Percentiles rank a stretch among this genome's conserved stretches.
These are phyloP conservation scores for Xylaria curta DNA, from an alignment of 495 filamentous ascomycete genomes.

Conservation along the genomic window DNA sequence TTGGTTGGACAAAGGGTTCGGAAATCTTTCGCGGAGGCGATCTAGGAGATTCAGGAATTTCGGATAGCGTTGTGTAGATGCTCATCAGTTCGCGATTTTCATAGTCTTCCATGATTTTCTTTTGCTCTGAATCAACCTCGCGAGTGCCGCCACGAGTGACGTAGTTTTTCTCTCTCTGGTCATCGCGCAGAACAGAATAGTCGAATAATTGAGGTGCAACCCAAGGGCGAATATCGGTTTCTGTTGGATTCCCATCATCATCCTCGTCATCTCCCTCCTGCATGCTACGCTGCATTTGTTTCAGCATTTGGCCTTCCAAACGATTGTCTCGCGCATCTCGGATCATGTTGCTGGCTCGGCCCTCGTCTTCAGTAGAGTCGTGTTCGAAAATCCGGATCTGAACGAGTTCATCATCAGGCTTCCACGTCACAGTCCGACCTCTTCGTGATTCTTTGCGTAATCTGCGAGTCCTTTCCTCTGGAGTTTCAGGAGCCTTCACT, in stretches of 20 bases:
- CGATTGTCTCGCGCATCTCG: slow-evolving; percentile 74
- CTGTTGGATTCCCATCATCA: slow-evolving; percentile 34
- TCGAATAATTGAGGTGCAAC: slow-evolving; percentile 56
- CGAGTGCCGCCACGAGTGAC: slow-evolving; percentile 68
- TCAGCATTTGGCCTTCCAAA: slow-evolving; percentile 81
- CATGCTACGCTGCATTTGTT: slow-evolving; percentile 53
- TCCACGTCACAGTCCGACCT: slow-evolving; percentile 68
- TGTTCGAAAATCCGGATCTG: slow-evolving; percentile 77
- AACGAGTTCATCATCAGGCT: slow-evolving; percentile 73
- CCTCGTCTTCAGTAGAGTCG: slow-evolving; percentile 75
- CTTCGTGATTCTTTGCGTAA: slow-evolving; percentile 80
- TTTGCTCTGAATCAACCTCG: slow-evolving; percentile 67
- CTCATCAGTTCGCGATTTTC: slow-evolving; percentile 84
- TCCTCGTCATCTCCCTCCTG: slow-evolving; percentile 73
- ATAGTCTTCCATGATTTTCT: slow-evolving; percentile 69
- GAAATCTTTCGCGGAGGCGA: slow-evolving; percentile 62
- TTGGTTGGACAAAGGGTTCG: slow-evolving; percentile 24
- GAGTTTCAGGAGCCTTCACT: slow-evolving; percentile 64
- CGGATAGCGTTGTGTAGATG: slow-evolving; percentile 72
- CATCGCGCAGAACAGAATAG: slow-evolving; percentile 55
- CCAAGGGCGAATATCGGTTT: slow-evolving; percentile 45
- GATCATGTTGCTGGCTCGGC: slow-evolving; percentile 68
- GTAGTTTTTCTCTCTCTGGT: slow-evolving; percentile 62
- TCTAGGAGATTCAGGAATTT: slow-evolving; percentile 78
- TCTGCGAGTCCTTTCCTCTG: slow-evolving; percentile 74